Conservation (phyloP, 306 rosid species). For the Cucurbita maxima region DNA sequence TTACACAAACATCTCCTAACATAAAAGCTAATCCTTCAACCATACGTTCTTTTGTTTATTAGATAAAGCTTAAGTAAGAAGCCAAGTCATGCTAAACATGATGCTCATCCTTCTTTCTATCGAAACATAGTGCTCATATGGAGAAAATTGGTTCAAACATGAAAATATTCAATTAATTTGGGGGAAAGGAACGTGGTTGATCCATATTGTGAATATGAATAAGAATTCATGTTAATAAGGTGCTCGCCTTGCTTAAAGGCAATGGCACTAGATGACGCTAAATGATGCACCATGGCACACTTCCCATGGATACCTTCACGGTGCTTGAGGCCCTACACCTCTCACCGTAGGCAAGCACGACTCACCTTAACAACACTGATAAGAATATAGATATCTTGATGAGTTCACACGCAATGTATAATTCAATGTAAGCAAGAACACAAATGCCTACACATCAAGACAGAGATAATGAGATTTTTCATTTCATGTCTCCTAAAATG, state of each 20-base stretch:
- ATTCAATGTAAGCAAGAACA: not conserved
- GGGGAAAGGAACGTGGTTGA: not conserved
- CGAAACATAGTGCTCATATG: not conserved
- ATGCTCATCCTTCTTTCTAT: not conserved
- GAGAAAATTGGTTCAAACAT: not conserved
- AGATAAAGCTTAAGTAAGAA: not conserved
- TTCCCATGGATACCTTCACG: too few relatives aligned
- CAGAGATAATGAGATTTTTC: not conserved
- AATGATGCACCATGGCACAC: not conserved
- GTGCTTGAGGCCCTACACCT: not conserved
- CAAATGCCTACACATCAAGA: not conserved
- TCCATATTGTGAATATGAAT: not conserved
- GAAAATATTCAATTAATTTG: not conserved
- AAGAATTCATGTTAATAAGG: not conserved
- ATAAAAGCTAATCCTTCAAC: too few relatives aligned
- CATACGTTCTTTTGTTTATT: not conserved
- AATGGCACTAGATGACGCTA: not conserved
- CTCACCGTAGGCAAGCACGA: not conserved
- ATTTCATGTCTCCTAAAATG: not conserved
- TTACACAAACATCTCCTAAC: too few relatives aligned
- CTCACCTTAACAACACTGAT: not conserved
- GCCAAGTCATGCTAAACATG: not conserved
- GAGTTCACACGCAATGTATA: not conserved
- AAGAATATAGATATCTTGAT: not conserved
- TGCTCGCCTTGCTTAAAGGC: not conserved